These are phyloP conservation scores for Striga asiatica DNA, from an alignment of 257 asterid species.

Conservation along the genomic window DNA sequence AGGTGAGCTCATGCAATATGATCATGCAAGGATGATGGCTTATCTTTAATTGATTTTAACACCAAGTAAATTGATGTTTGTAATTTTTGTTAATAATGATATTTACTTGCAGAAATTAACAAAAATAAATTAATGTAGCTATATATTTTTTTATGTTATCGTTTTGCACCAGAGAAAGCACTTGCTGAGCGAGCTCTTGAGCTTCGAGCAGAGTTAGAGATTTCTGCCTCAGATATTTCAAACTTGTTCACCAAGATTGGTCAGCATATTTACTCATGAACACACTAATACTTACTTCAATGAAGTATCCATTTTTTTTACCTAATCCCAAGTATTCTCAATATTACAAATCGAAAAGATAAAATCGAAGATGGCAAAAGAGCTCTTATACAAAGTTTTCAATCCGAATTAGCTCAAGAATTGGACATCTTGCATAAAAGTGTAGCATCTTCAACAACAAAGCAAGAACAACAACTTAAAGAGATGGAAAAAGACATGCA, in stretches of 20 bases:
- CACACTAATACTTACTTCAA: not conserved
- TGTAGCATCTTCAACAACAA: constrained; percentile 78
- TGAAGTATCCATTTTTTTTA: not conserved
- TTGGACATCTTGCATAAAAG: constrained; percentile 75
- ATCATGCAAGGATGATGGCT: too few relatives aligned
- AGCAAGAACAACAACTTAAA: constrained; percentile 78
- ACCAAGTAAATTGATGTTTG: too few relatives aligned
- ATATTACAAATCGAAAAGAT: constrained; percentile 75
- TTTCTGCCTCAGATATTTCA: constrained; percentile 77
- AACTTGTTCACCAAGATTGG: constrained; percentile 90
- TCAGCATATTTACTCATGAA: constrained; percentile 25
- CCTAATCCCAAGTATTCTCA: constrained; percentile 3
- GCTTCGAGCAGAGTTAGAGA: constrained; percentile 86
- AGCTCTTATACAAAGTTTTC: constrained; percentile 68
- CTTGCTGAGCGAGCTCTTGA: constrained; percentile 80
- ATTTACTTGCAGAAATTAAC: not conserved
- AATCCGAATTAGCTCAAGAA: constrained; percentile 73
- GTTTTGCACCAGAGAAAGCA: constrained; percentile 61
- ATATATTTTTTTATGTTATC: constrained; percentile 7
- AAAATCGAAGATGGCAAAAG: constrained; percentile 82
- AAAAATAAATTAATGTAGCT: not conserved
- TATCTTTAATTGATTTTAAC: too few relatives aligned
- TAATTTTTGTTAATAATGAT: too few relatives aligned
- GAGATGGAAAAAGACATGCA: constrained; percentile 97
- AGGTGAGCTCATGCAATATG: too few relatives aligned